Evolutionary conservation across 331 rosid species (phyloP).

Genomic region (Phaseolus coccineus): DNA sequence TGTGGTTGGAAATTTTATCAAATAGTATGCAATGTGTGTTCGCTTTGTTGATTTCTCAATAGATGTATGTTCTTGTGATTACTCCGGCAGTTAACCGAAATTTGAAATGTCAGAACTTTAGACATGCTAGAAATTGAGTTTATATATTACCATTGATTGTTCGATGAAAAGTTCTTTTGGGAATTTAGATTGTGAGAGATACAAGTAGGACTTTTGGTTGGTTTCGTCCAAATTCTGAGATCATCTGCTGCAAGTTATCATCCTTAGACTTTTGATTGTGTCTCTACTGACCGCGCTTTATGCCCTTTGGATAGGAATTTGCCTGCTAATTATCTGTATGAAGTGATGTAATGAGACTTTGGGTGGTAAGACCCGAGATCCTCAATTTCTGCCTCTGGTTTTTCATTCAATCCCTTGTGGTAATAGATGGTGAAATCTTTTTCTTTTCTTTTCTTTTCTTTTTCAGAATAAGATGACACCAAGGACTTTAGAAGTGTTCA

Average conservation of each 20-base stretch:
- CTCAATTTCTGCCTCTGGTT: conserved; percentile 34
- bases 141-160: background rate
- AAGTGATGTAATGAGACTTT: conserved; percentile 38
- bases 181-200: conserved; percentile 24
- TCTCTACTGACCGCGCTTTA: conserved; percentile 33
- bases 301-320: conserved; percentile 44
- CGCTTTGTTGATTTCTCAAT: background rate
- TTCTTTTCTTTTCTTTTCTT: background rate
- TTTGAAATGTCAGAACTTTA: background rate
- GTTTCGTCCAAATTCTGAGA: no score
- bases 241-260: conserved; percentile 15
- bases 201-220: no score
- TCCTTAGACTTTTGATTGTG: conserved; percentile 4
- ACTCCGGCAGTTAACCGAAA: background rate
- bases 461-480: conserved; percentile 33
- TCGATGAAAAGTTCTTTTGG: background rate
- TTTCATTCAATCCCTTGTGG: conserved; percentile 30
- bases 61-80: no score
- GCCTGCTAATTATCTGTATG: conserved; percentile 37
- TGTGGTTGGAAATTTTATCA: background rate
- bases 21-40: background rate
- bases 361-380: conserved; percentile 23
- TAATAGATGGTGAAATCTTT: conserved; percentile 33
- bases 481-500: conserved; percentile 38
- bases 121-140: background rate